Evolutionary conservation across 2,329 filamentous ascomycete species (phyloP), one percentile per base, ranked within the genome.

Genomic region (Emergomyces orientalis): DNA sequence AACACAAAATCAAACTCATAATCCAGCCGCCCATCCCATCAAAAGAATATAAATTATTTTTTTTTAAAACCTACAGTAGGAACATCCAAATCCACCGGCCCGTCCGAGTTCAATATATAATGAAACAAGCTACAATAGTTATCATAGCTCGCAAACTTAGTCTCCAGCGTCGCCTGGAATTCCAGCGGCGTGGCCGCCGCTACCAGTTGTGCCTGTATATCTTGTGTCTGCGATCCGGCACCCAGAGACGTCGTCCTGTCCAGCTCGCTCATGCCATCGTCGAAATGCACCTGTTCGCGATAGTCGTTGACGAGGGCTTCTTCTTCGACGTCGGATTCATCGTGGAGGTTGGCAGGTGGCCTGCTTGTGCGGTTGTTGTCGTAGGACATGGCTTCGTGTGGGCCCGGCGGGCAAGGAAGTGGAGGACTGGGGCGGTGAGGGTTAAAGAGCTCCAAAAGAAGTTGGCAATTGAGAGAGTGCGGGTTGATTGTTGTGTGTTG

Each of bases 71-170:
- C 80, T 83, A 97, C 93, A 76, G 92, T 96, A 70, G 94, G 94
- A 68, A 93, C 89, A 78, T 99, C 94, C 70, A 99, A 83, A 75
- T 99, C 94, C 65, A 99, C 93, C 19, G 94, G 94, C n/a, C 94
- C 94, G 70, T 97, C 94, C 59, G 93, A 97, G 85, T 99, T 99
- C 75, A 99, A 83, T 77, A 99, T 97, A 80, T 91, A 97, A 82
- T 99, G 94, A 82, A 99, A 99, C 71, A 99, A 82, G 79, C 90
- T 96, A 87, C 94, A 99, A 85, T 99, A 99, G 76, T 91, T 90
- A 81, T 99, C 94, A 83, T 99, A 99, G 81, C 92, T 97, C 77
- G 91, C 88, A 81, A 97, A 97, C 81, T 97, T 97, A 77, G 90
- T 90, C 79, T 97, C 94, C 63, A 99, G 84, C 41, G 92, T 90